These are phyloP conservation scores for Cladobotryum mycophilum DNA, from an alignment of 2,329 filamentous ascomycete species.

Conservation along the genomic window DNA sequence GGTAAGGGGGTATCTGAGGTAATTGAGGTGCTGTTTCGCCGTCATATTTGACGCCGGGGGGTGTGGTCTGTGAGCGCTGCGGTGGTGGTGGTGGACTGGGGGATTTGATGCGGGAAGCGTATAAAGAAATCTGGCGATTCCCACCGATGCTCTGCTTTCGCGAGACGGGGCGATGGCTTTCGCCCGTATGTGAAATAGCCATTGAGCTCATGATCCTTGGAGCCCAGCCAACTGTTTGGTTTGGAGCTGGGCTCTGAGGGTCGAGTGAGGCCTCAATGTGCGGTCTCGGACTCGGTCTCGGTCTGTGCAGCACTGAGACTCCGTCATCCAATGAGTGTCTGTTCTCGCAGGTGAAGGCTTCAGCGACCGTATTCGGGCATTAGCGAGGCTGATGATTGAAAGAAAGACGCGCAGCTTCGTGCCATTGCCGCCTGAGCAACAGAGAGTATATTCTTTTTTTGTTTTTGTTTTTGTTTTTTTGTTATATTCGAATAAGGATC, in stretches of 20 bases:
- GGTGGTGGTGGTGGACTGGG: conserved; percentile 14
- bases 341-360: neutral
- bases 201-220: conserved; percentile 17
- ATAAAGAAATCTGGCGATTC: conserved; percentile 18
- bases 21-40: conserved; percentile 10
- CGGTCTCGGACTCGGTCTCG: neutral
- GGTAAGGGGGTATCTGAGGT: conserved; percentile 29
- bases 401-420: conserved; percentile 7
- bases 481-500: neutral
- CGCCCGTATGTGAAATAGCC: conserved; percentile 13
- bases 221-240: conserved; percentile 15
- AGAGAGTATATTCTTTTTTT: neutral
- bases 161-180: conserved; percentile 7
- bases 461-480: conserved; percentile 1
- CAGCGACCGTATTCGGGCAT: conserved; percentile 5
- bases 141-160: conserved; percentile 11
- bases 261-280: neutral
- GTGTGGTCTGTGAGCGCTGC: conserved; percentile 1
- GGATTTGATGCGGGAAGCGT: conserved; percentile 18
- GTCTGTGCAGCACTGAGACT: neutral
- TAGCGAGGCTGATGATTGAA: conserved; percentile 3
- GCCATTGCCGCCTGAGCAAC: conserved; percentile 13
- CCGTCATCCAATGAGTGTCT: neutral
- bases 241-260: conserved; percentile 13
- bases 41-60: conserved; percentile 3